These are phyloP conservation scores for Turritis glabra DNA, from an alignment of 345 rosid species.

Conservation along the genomic window DNA sequence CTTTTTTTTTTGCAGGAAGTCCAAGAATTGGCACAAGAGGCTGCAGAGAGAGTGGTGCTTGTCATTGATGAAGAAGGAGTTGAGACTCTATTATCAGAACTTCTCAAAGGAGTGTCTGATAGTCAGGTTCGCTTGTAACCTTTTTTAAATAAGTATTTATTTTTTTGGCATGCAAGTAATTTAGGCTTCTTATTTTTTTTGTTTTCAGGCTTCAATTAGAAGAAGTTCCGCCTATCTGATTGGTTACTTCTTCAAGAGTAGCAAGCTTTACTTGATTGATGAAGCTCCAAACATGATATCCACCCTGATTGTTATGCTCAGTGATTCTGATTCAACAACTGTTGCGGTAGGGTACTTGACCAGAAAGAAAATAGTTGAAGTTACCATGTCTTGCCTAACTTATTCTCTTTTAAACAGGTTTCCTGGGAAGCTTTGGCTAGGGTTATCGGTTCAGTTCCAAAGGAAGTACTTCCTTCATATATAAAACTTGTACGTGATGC, in stretches of 20 bases:
- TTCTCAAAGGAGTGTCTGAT: constrained; percentile 79
- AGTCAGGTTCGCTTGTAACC: constrained; percentile 56
- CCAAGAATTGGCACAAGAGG: constrained; percentile 80
- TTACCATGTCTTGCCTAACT: constrained; percentile 23
- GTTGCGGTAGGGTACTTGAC: constrained; percentile 57
- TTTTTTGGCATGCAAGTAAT: constrained; percentile 11
- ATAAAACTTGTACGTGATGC: constrained; percentile 92
- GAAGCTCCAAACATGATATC: constrained; percentile 96
- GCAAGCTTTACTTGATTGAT: constrained; percentile 91
- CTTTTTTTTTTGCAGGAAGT: constrained; percentile 57
- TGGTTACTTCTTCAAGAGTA: constrained; percentile 86
- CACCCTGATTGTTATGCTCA: constrained; percentile 79
- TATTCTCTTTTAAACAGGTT: constrained; percentile 49
- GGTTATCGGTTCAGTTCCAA: constrained; percentile 89
- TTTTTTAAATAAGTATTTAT: neutral
- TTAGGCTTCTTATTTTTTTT: neutral
- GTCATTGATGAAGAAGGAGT: constrained; percentile 94
- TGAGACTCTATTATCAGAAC: constrained; percentile 80
- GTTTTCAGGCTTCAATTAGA: constrained; percentile 79
- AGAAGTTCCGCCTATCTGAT: constrained; percentile 88
- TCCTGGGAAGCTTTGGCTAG: constrained; percentile 95
- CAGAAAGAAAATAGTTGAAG: constrained; percentile 16
- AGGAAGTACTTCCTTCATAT: constrained; percentile 88
- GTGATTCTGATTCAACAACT: constrained; percentile 84
- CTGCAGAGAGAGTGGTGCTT: constrained; percentile 82